These are phyloP conservation scores for Nyctanthes arbortristis DNA, from an alignment of 257 asterid genomes.

Conservation along the genomic window DNA sequence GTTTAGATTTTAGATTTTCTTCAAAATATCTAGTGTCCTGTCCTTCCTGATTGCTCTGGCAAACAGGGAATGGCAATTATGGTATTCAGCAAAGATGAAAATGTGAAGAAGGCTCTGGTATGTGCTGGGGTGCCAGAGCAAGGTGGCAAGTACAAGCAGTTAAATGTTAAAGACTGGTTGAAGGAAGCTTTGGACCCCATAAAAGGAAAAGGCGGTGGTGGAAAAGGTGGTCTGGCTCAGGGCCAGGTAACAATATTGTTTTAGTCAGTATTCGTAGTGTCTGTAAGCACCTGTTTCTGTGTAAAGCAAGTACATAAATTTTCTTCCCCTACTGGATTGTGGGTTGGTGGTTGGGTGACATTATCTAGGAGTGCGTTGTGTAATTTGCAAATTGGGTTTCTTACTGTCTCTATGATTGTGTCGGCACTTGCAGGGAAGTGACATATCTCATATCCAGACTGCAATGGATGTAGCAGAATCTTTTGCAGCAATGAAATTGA, in stretches of 20 bases:
- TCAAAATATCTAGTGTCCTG: background rate
- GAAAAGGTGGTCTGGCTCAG: constrained; percentile 90
- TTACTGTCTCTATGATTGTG: background rate
- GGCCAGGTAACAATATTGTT: constrained; percentile 90
- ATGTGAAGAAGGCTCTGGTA: constrained; percentile 73
- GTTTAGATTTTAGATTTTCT: background rate
- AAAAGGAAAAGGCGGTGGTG: constrained; percentile 98
- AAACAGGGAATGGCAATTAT: constrained; percentile 79
- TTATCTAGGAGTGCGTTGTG: background rate
- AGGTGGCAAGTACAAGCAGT: constrained; percentile 54
- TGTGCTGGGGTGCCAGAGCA: constrained; percentile 98
- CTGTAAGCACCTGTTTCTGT: no score
- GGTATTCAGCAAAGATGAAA: constrained; percentile 79
- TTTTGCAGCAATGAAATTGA: constrained; percentile 80
- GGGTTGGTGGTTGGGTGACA: no score
- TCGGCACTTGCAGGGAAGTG: constrained; percentile 57
- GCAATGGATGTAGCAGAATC: constrained; percentile 78
- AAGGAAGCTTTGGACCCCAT: constrained; percentile 66
- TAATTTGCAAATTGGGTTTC: background rate
- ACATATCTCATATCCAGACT: constrained; percentile 45
- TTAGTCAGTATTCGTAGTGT: no score
- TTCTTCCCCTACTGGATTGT: no score
- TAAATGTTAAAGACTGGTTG: constrained; percentile 82
- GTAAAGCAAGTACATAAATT: no score
- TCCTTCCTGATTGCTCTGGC: background rate